phyloP scores from a whole-genome alignment of 139 green algal species.

The Chlorella sorokiniana region DNA sequence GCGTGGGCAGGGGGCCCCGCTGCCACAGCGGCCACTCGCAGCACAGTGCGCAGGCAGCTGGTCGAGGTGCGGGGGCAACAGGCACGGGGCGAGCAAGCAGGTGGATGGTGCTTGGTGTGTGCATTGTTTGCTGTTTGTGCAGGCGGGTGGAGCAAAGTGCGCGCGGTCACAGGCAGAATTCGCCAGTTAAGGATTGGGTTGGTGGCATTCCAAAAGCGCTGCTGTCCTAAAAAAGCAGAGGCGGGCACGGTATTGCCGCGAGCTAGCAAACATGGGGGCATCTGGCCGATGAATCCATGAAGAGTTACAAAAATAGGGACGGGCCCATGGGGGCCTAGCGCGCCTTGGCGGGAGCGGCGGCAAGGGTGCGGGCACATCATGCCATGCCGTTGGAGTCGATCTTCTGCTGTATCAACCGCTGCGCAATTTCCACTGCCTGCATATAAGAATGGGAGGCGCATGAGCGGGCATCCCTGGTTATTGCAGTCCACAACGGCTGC shows the following conservation, averaged over 20 bases:
- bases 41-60: no score
- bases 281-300: no score
- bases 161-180: no score
- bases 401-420: conserved; percentile 66
- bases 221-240: background rate
- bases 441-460: no score
- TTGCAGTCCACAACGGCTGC: background rate
- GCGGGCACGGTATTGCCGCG: background rate
- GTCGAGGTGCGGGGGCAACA: no score
- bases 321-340: no score
- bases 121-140: no score
- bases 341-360: background rate
- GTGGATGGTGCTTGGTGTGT: no score
- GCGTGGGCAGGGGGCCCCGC: no score
- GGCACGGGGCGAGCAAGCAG: no score
- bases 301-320: background rate
- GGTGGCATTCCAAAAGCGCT: background rate
- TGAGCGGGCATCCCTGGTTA: background rate
- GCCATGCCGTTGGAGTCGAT: conserved; percentile 11
- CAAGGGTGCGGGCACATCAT: background rate
- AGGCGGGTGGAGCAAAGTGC: no score
- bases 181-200: background rate
- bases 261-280: background rate
- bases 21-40: no score
- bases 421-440: conserved; percentile 58